Conservation (phyloP, 495 filamentous ascomycete species). For the Neurospora sp. region DNA sequence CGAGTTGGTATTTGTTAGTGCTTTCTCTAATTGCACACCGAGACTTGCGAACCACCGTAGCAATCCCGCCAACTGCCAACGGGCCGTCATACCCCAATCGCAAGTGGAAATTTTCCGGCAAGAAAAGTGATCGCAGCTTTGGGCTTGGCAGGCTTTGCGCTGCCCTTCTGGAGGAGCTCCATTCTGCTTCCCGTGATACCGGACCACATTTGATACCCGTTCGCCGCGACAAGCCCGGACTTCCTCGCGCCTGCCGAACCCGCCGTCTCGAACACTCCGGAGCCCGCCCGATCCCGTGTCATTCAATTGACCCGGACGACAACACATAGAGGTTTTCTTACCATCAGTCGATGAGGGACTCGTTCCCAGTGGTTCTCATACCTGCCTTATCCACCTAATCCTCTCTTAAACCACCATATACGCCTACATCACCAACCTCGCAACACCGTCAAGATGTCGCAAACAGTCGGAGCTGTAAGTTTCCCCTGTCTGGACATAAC, state of each 20-base stretch:
- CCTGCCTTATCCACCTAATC: neutral
- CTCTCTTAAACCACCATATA: neutral
- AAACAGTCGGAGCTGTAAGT: constrained; percentile 15
- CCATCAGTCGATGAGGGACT: constrained; percentile 17
- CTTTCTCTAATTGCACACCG: neutral
- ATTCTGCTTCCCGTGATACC: neutral
- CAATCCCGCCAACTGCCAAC: neutral
- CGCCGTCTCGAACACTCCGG: neutral
- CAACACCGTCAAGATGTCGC: constrained; percentile 13
- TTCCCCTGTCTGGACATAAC: neutral
- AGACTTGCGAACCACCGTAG: neutral
- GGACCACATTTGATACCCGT: neutral
- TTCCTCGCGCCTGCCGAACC: neutral
- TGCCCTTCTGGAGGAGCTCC: neutral
- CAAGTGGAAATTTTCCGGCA: neutral
- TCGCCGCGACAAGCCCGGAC: neutral
- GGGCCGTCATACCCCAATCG: neutral
- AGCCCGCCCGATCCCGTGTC: neutral
- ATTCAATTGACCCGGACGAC: neutral
- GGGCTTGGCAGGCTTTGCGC: neutral
- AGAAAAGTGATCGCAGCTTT: neutral
- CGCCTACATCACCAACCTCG: neutral
- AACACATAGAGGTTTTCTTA: neutral
- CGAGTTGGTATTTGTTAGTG: neutral
- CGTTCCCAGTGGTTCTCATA: constrained; percentile 9